Conservation (phyloP, 768 basidiomycete genomes). For the Kwoniella shandongensis region DNA sequence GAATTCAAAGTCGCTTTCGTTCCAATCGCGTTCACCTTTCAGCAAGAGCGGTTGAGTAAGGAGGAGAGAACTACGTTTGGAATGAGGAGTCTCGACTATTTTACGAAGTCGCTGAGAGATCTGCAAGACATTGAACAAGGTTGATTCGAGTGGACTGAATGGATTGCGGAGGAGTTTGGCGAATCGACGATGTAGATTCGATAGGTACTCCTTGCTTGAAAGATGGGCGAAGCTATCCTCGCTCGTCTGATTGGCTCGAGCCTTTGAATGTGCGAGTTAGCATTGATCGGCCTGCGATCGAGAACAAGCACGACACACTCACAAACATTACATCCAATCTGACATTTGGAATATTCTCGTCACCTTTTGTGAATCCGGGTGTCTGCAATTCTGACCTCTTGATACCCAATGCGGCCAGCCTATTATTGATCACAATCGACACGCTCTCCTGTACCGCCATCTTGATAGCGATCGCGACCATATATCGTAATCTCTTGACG, state of each 20-base stretch:
- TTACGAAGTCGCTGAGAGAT: slow-evolving; percentile 9
- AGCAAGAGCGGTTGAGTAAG: not conserved
- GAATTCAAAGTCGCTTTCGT: slow-evolving; percentile 16
- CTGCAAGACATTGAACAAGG: slow-evolving; percentile 1
- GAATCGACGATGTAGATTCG: not conserved
- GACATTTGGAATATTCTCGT: slow-evolving; percentile 10
- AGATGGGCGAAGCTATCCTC: slow-evolving; percentile 15
- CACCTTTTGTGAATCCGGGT: slow-evolving; percentile 15
- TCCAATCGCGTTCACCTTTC: slow-evolving; percentile 22
- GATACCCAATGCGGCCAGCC: slow-evolving; percentile 5
- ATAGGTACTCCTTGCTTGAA: slow-evolving; percentile 4
- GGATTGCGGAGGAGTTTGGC: slow-evolving; percentile 4
- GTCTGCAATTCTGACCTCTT: not conserved
- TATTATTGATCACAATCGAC: slow-evolving; percentile 16
- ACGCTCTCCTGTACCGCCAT: slow-evolving; percentile 27
- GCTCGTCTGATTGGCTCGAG: slow-evolving; percentile 10
- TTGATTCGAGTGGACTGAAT: slow-evolving; percentile 2
- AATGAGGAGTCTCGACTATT: slow-evolving; percentile 7
- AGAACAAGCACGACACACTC: slow-evolving; percentile 7
- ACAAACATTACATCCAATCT: slow-evolving; percentile 22
- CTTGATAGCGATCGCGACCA: slow-evolving; percentile 29
- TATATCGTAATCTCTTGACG: slow-evolving; percentile 16
- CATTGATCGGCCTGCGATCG: not conserved
- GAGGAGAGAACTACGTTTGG: slow-evolving; percentile 10
- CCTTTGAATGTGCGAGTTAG: slow-evolving; percentile 5